A percentile compares a stretch with the other conserved stretches of the same genome.
phyloP scores from a whole-genome alignment of 495 filamentous ascomycete species.

The Barbatosphaeria neglecta region DNA sequence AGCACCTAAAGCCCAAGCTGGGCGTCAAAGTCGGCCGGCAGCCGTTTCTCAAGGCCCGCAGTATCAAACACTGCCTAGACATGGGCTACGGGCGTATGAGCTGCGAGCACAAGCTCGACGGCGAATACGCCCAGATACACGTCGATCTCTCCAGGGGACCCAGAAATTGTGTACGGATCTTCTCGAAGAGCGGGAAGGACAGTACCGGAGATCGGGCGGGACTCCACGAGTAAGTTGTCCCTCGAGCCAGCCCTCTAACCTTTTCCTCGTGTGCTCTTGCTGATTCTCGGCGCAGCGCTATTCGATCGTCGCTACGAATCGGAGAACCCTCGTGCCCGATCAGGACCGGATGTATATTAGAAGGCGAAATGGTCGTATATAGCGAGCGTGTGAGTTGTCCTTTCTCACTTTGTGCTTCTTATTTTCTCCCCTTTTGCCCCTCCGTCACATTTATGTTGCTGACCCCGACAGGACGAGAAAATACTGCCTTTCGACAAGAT shows the following conservation, averaged over 20 bases:
- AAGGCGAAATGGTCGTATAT: slow-evolving; percentile 74
- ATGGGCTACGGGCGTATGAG: slow-evolving; percentile 53
- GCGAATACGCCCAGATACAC: slow-evolving; percentile 82
- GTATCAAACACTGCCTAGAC: slow-evolving; percentile 61
- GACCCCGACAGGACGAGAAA: slow-evolving; percentile 24
- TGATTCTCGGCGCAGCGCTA: slow-evolving; percentile 18
- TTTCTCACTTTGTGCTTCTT: too few relatives aligned
- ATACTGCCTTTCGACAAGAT: slow-evolving; percentile 69
- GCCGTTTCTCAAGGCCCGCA: slow-evolving; percentile 60
- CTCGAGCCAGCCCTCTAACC: not conserved
- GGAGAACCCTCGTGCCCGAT: slow-evolving; percentile 44
- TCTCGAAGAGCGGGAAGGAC: slow-evolving; percentile 85
- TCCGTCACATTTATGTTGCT: not conserved
- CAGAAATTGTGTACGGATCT: slow-evolving; percentile 54
- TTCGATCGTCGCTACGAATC: slow-evolving; percentile 47
- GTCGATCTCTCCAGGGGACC: slow-evolving; percentile 48
- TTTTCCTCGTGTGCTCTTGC: not conserved
- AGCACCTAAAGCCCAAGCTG: slow-evolving; percentile 44
- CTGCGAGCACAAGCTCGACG: slow-evolving; percentile 75
- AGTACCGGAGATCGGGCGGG: slow-evolving; percentile 58
- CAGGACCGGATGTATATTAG: slow-evolving; percentile 55
- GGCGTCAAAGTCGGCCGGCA: slow-evolving; percentile 69
- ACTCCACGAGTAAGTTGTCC: slow-evolving; percentile 41
- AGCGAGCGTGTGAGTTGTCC: slow-evolving; percentile 46
- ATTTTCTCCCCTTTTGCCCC: not conserved